These are phyloP conservation scores for Pleurotus ostreatus DNA, from an alignment of 768 basidiomycete genomes.

Conservation along the genomic window DNA sequence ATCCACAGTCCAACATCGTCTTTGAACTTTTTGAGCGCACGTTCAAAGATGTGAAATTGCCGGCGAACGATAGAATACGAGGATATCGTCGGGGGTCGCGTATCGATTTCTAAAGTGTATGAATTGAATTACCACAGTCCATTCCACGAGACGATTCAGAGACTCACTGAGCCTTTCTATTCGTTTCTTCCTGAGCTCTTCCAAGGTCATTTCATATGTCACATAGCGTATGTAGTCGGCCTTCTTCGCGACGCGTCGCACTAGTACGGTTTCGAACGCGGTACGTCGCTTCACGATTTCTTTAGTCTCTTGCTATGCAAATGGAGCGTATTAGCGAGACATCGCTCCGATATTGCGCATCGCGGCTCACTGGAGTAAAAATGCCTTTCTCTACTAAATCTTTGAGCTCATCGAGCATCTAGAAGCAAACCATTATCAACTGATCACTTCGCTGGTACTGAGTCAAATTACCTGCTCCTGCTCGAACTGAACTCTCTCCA, in stretches of 20 bases:
- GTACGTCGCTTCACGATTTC: constrained; percentile 84
- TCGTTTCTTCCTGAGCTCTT: constrained; percentile 74
- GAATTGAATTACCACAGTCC: too few species aligned
- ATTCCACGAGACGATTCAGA: too few species aligned
- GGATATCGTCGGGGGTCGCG: constrained; percentile 61
- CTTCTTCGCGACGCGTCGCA: constrained; percentile 82
- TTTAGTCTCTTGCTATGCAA: constrained; percentile 66
- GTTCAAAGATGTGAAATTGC: constrained; percentile 88
- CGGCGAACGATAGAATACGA: constrained; percentile 82
- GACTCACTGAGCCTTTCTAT: constrained; percentile 60
- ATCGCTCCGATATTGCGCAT: too few species aligned
- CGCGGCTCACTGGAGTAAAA: constrained; percentile 65
- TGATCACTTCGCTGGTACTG: not conserved
- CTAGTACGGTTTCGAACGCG: constrained; percentile 75
- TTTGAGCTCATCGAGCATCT: constrained; percentile 95
- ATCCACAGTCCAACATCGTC: constrained; percentile 84
- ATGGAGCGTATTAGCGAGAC: not conserved
- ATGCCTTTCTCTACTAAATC: constrained; percentile 82
- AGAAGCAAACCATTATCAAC: constrained; percentile 9
- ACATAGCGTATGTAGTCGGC: constrained; percentile 87
- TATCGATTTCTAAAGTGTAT: constrained; percentile 26
- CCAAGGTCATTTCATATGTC: constrained; percentile 88
- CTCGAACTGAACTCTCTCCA: constrained; percentile 94
- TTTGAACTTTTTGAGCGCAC: constrained; percentile 86
- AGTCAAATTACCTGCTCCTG: constrained; percentile 70